Percentiles rank a stretch among this genome's conserved stretches.
Evolutionary conservation across 345 rosid genomes (phyloP).

Genomic region (Cardamine occulta): DNA sequence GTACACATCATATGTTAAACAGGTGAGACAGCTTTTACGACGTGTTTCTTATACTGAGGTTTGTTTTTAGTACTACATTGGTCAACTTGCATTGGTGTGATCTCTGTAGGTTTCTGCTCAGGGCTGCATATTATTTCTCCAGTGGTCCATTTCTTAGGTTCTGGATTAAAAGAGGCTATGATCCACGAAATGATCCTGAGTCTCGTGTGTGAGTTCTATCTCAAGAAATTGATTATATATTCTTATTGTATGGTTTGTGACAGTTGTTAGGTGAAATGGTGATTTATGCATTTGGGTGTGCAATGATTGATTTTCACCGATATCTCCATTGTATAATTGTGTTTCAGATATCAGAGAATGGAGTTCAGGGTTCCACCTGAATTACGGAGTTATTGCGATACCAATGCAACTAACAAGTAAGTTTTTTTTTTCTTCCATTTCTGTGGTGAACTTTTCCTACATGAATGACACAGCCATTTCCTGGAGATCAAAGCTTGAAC

Average conservation of each 20-base stretch:
- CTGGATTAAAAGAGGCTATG: conserved; percentile 98
- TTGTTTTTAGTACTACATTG: neutral
- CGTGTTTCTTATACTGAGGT: neutral
- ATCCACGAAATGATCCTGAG: conserved; percentile 94
- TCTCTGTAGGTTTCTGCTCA: conserved; percentile 70
- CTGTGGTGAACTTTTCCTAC: neutral
- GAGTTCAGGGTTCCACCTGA: conserved; percentile 88
- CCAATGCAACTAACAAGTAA: conserved; percentile 58
- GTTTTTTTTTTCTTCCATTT: conserved; percentile 42
- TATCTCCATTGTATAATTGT: conserved; percentile 14
- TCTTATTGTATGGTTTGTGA: neutral
- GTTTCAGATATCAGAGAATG: conserved; percentile 84
- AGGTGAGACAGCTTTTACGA: conserved; percentile 52
- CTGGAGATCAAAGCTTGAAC: neutral
- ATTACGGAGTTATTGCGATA: conserved; percentile 63
- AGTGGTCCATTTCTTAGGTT: conserved; percentile 87
- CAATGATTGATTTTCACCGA: conserved; percentile 14
- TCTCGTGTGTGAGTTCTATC: conserved; percentile 80
- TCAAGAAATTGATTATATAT: conserved; percentile 1
- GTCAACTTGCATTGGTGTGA: conserved; percentile 2
- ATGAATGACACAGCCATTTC: neutral
- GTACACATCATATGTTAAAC: conserved; percentile 63
- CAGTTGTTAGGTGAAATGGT: neutral
- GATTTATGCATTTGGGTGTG: neutral
- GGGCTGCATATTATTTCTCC: conserved; percentile 88